Base-by-base conservation (phyloP, 768 basidiomycete genomes). In the Ephemerocybe angulata region DNA sequence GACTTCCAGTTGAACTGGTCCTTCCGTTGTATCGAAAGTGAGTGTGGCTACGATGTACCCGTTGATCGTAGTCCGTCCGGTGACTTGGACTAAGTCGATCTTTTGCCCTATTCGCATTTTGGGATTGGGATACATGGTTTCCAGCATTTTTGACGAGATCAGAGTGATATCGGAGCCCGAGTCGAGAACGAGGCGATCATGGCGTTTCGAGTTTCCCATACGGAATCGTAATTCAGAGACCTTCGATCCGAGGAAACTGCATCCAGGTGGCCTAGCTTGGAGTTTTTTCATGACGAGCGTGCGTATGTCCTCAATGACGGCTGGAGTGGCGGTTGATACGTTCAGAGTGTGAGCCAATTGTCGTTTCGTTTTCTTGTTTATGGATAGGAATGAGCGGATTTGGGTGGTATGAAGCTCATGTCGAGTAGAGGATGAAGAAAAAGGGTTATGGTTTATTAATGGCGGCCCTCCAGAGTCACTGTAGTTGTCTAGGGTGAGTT, bases 71-170 rank as follows among this genome's bases (percentile, higher is more conserved):
- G 62, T 56, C 1, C 51, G 61, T 0, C 68, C 69, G 0, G 72
- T 72, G 1, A 73, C 65, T 58, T 73, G 71, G 12, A 69, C 57
- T 0, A 74, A 51, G 13, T 64, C 64, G 4, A 74, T 62, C 22
- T 59, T 53, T 40, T 69, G 68, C 0, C 72, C 72, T 0, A 27
- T 58, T 31, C 58, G 58, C 0, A 65, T 12, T 43, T 62, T 62
- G 1, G 66, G 65, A n/a, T n/a, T n/a, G n/a, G n/a, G n/a, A n/a
- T n/a, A 8, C 3, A 65, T 19, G 6, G 25, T 17, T 5, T 41
- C 22, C 0, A 67, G 37, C 0, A 44, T 44, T 17, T 57, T 44
- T 17, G 54, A 33, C 3, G 71, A 71, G 2, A 72, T 72, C 2
- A 71, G 53, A 3, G 73, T 72, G n/a, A 72, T 74, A 50, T n/a